Evolutionary conservation across 176 grass and related monocot species (phyloP).

Genomic region (Zoysia pacifica): DNA sequence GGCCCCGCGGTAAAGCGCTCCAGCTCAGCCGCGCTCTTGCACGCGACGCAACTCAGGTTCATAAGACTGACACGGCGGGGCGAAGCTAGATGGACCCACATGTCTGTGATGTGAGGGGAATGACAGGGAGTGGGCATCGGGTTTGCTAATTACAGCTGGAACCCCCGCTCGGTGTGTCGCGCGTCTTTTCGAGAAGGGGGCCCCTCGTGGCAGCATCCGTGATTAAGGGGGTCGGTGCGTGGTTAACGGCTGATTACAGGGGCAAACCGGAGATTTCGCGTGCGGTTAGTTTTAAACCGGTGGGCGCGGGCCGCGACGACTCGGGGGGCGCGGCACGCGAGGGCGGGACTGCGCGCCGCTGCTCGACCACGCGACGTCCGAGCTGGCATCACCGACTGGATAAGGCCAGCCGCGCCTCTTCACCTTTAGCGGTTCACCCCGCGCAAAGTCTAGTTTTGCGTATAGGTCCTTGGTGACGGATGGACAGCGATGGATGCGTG

Average conservation of each 20-base stretch:
- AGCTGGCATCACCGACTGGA: conserved; percentile 47
- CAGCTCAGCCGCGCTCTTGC: no score
- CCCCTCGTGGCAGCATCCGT: background rate
- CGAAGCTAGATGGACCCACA: no score
- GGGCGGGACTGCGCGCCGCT: conserved; percentile 44
- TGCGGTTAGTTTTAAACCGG: background rate
- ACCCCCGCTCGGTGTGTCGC: background rate
- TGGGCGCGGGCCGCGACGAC: conserved; percentile 22
- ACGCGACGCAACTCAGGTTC: no score
- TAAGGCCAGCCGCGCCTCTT: conserved; percentile 6
- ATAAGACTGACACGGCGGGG: no score
- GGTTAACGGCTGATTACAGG: background rate
- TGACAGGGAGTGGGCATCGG: no score
- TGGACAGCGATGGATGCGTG: background rate
- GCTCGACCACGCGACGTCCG: conserved; percentile 59
- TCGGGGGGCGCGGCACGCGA: background rate
- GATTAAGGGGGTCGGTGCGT: background rate
- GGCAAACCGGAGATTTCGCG: background rate
- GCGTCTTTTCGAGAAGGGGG: conserved; percentile 14
- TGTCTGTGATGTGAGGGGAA: no score
- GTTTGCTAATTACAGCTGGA: no score
- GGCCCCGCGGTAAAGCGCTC: no score
- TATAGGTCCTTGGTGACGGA: background rate
- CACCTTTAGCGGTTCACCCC: background rate
- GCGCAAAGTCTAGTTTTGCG: background rate